Conservation (phyloP, 176 grass and related monocot genomes). For the Carex littledalei region DNA sequence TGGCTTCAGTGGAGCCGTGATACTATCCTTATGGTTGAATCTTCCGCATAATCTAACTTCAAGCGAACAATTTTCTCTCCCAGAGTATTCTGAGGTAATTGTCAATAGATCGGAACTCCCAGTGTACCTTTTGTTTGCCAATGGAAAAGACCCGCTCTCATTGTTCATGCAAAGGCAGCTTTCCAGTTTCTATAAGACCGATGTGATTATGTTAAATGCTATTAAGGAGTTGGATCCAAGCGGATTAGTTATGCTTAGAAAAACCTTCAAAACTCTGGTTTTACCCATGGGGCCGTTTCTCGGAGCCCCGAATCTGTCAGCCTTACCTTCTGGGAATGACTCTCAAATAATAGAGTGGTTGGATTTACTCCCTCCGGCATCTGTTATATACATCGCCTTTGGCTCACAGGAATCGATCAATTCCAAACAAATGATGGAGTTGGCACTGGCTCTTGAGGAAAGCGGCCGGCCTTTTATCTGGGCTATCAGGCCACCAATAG, state of each 20-base stretch:
- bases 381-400: conserved; percentile 28
- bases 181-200: background rate
- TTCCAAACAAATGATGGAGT: conserved; percentile 29
- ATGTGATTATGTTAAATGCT: conserved; percentile 16
- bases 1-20: background rate
- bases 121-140: background rate
- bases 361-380: background rate
- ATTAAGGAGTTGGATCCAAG: conserved; percentile 15
- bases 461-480: conserved; percentile 20
- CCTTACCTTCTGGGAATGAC: background rate
- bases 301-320: background rate
- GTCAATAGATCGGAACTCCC: conserved; percentile 21
- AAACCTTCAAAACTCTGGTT: background rate
- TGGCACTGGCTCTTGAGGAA: conserved; percentile 19
- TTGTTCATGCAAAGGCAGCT: conserved; percentile 5
- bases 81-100: conserved; percentile 14
- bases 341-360: conserved; percentile 5
- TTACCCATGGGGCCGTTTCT: conserved; percentile 15
- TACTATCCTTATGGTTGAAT: background rate
- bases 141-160: background rate
- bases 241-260: conserved; percentile 20
- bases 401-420: conserved; percentile 24
- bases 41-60: background rate
- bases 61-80: conserved; percentile 4
- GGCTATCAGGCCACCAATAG: conserved; percentile 20